These are phyloP conservation scores for Rhytidiadelphus loreus DNA, from an alignment of 225 moss, liverwort and hornwort species.

Conservation along the genomic window DNA sequence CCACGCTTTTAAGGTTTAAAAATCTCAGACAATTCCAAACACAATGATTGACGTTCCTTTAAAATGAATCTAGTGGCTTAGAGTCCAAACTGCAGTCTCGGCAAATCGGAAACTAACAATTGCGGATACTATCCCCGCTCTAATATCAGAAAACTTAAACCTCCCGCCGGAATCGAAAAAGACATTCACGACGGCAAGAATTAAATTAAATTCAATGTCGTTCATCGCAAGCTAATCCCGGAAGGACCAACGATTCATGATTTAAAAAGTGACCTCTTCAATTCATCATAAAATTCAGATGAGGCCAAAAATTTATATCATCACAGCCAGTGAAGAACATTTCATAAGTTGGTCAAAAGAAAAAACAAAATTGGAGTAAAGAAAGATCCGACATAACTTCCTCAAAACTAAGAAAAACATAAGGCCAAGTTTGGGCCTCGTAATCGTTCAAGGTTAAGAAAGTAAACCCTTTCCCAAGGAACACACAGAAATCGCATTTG, in stretches of 20 bases:
- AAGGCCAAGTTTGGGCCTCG: background rate
- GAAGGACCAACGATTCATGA: background rate
- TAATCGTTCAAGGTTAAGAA: background rate
- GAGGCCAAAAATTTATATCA: too few species aligned
- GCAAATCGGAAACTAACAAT: background rate
- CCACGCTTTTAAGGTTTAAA: background rate
- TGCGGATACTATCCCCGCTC: background rate
- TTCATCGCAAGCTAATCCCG: background rate
- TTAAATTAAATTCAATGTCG: background rate
- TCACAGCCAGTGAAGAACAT: background rate
- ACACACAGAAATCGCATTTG: background rate
- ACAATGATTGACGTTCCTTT: background rate
- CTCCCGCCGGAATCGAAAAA: background rate
- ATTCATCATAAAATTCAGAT: background rate
- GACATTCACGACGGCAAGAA: background rate
- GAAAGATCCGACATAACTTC: background rate
- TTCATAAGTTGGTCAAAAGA: background rate
- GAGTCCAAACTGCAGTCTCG: background rate
- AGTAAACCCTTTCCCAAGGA: background rate
- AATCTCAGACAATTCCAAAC: background rate
- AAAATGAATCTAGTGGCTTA: background rate
- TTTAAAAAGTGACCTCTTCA: background rate
- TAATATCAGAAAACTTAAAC: background rate
- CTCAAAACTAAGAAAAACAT: background rate
- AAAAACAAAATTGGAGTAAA: background rate